These are phyloP conservation scores for Luvunga scandens DNA, from an alignment of 345 rosid species.

Conservation along the genomic window DNA sequence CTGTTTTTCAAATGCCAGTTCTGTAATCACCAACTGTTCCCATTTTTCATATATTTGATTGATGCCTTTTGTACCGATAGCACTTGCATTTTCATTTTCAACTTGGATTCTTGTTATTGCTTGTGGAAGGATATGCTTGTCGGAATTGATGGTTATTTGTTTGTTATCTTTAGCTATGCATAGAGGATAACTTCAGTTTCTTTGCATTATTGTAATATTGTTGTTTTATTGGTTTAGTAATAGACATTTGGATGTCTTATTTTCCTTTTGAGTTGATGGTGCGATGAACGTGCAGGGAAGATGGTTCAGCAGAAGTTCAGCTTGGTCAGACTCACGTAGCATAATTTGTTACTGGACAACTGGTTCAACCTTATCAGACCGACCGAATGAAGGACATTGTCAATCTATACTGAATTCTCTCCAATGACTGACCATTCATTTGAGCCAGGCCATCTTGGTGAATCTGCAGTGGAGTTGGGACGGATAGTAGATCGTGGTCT, in stretches of 20 bases:
- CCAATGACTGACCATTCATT: constrained; percentile 98
- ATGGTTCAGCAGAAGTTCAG: constrained; percentile 91
- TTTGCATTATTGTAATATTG: not conserved
- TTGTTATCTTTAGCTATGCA: not conserved
- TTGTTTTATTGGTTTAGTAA: not conserved
- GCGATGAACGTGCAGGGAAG: constrained; percentile 52
- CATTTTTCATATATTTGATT: not conserved
- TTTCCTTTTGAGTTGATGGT: not conserved
- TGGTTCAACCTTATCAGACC: constrained; percentile 87
- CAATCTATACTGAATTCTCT: no score
- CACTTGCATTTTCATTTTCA: not conserved
- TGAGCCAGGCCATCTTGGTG: constrained; percentile 90
- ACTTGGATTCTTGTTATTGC: not conserved
- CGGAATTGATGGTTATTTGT: not conserved
- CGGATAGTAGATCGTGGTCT: constrained; percentile 84
- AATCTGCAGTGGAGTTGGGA: constrained; percentile 87
- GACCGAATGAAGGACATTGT: constrained; percentile 79
- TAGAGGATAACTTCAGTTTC: not conserved
- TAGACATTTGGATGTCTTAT: not conserved
- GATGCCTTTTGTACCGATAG: not conserved
- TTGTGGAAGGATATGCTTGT: not conserved
- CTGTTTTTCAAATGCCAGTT: no score
- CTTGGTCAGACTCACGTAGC: constrained; percentile 90
- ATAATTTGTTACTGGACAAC: constrained; percentile 76
- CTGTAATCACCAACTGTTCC: not conserved